These are phyloP conservation scores for Globisporangium carolinianum DNA, from an alignment of 352 stramenopile genomes.

Conservation along the genomic window DNA sequence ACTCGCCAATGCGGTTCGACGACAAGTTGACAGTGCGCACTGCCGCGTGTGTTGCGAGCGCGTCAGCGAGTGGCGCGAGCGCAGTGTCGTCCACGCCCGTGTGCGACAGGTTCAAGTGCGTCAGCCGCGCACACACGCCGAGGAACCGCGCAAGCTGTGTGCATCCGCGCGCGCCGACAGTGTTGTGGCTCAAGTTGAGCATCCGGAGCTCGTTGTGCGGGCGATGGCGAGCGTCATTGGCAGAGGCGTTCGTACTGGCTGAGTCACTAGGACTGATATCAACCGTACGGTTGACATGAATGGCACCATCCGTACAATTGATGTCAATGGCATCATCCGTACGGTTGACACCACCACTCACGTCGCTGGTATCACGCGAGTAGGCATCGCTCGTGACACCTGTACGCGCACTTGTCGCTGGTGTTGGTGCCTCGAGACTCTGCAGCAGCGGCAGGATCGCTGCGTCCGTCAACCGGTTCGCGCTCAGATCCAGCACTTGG, in stretches of 20 bases:
- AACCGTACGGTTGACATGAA: neutral
- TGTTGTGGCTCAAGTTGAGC: constrained; percentile 71
- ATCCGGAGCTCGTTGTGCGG: neutral
- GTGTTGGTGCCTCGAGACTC: constrained; percentile 21
- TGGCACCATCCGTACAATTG: too few relatives aligned
- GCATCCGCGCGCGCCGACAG: constrained; percentile 43
- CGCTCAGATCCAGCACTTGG: constrained; percentile 54
- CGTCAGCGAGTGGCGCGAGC: constrained; percentile 35
- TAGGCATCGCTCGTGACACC: neutral
- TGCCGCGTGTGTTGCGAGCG: constrained; percentile 45
- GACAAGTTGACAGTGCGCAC: constrained; percentile 53
- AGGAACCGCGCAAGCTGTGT: constrained; percentile 54
- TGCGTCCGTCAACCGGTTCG: constrained; percentile 60
- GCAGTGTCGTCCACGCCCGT: constrained; percentile 32
- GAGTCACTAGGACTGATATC: too few relatives aligned
- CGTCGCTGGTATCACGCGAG: neutral
- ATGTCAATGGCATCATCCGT: too few relatives aligned
- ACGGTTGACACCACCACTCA: too few relatives aligned
- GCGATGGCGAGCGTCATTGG: too few relatives aligned
- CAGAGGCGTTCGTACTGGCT: too few relatives aligned
- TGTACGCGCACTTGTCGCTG: neutral
- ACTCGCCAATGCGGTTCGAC: constrained; percentile 57
- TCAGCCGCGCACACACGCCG: constrained; percentile 30
- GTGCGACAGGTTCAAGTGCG: constrained; percentile 52
- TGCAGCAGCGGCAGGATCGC: constrained; percentile 59